These are phyloP conservation scores for Powellomyces hirtus DNA, from an alignment of 192 early-diverging fungal species.

Conservation along the genomic window DNA sequence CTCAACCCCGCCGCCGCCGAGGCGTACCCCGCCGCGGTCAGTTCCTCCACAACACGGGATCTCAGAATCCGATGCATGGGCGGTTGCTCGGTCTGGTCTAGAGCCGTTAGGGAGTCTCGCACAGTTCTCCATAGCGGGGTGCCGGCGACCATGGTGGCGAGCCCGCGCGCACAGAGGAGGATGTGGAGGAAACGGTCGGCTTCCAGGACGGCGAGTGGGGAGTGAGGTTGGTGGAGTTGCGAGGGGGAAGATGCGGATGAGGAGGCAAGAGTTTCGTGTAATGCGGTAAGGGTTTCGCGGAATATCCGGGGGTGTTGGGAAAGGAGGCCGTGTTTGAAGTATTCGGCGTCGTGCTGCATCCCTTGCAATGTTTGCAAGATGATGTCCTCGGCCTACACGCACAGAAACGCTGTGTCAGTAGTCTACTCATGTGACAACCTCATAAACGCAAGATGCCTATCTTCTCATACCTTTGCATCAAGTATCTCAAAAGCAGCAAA, in stretches of 20 bases:
- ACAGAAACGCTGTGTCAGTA: not conserved
- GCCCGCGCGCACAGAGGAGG: constrained; percentile 17
- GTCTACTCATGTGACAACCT: not conserved
- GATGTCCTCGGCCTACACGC: constrained; percentile 6
- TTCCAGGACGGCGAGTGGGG: not conserved
- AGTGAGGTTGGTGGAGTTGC: not conserved
- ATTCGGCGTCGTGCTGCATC: not conserved
- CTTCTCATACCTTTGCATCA: constrained; percentile 4
- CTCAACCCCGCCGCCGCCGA: not conserved
- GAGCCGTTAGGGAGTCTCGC: not conserved
- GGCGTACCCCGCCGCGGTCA: not conserved
- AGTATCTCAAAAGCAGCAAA: constrained; percentile 10
- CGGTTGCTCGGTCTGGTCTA: not conserved
- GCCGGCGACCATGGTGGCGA: constrained; percentile 5
- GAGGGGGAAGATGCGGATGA: not conserved
- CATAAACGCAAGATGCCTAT: not conserved
- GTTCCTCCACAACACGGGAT: not conserved
- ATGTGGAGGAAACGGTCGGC: constrained; percentile 19
- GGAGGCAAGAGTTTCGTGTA: not conserved
- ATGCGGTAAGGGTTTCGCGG: not conserved
- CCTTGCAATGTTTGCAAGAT: constrained; percentile 8
- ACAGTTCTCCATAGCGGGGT: constrained; percentile 16
- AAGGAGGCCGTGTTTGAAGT: constrained; percentile 17
- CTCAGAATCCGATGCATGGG: not conserved
- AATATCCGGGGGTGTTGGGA: not conserved